A percentile compares a stretch with the other conserved stretches of the same genome.
phyloP scores from a whole-genome alignment of 2,329 filamentous ascomycete genomes.

The Fusarium sp. region DNA sequence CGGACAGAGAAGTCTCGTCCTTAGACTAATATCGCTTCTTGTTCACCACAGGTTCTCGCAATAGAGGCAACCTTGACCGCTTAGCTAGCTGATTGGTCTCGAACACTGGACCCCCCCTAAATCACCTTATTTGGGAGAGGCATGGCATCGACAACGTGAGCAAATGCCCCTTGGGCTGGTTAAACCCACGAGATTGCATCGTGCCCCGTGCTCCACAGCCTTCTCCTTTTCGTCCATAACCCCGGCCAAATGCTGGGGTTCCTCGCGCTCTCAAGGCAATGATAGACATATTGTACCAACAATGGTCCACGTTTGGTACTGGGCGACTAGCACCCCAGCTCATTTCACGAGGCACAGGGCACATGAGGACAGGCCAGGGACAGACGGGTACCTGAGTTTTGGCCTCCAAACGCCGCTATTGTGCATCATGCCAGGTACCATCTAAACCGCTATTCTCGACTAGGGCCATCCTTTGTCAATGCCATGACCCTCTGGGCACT shows the following conservation, averaged over 20 bases:
- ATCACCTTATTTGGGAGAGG: slow-evolving; percentile 14
- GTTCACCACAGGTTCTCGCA: slow-evolving; percentile 5
- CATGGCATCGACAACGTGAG: slow-evolving; percentile 16
- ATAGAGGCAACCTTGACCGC: slow-evolving; percentile 10
- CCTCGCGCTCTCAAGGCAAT: slow-evolving; percentile 17
- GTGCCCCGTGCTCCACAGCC: slow-evolving; percentile 37
- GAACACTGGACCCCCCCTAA: not conserved
- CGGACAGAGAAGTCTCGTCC: slow-evolving; percentile 6
- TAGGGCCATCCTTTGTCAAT: slow-evolving; percentile 30
- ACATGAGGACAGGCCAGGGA: slow-evolving; percentile 7
- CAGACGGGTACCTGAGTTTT: slow-evolving; percentile 34
- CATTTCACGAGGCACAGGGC: slow-evolving; percentile 29
- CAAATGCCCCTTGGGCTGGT: slow-evolving; percentile 24
- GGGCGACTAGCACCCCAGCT: slow-evolving; percentile 28
- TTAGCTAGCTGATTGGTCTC: slow-evolving; percentile 29
- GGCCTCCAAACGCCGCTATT: slow-evolving; percentile 10
- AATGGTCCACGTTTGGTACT: slow-evolving; percentile 38
- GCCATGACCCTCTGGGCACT: slow-evolving; percentile 30
- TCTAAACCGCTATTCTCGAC: slow-evolving; percentile 31
- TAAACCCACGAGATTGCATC: slow-evolving; percentile 41
- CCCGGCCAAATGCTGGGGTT: slow-evolving; percentile 18
- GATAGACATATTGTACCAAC: slow-evolving; percentile 40
- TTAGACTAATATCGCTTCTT: slow-evolving; percentile 40
- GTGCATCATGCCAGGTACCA: slow-evolving; percentile 32
- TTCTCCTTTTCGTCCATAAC: slow-evolving; percentile 39